phyloP scores from a whole-genome alignment of 129 eudicot species.

The Dittrichia graveolens region DNA sequence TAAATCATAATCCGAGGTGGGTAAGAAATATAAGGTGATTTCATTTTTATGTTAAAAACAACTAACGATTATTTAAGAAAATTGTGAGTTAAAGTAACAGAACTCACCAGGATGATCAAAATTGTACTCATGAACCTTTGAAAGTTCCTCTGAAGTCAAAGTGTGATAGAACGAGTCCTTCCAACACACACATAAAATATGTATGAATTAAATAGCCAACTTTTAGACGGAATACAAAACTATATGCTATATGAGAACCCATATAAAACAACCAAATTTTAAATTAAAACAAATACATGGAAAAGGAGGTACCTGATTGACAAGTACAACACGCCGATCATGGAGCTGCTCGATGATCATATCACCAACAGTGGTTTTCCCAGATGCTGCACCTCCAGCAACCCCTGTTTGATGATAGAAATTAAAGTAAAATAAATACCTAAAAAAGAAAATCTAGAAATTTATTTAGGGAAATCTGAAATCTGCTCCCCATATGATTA shows the following conservation, averaged over 20 bases:
- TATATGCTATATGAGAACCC: not conserved
- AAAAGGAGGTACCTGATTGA: constrained; percentile 63
- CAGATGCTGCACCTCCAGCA: constrained; percentile 95
- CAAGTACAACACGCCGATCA: constrained; percentile 95
- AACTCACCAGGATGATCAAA: constrained; percentile 95
- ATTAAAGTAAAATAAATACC: not conserved
- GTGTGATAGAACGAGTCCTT: constrained; percentile 96
- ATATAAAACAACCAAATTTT: not conserved
- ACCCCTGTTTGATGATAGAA: constrained; percentile 56
- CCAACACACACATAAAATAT: constrained; percentile 35
- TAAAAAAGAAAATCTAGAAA: not conserved
- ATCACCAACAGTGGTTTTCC: constrained; percentile 88
- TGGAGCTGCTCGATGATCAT: constrained; percentile 90
- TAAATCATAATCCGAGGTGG: too few species aligned
- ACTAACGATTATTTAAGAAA: not conserved
- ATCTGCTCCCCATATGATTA: not conserved
- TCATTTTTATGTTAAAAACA: too few species aligned
- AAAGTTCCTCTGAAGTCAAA: constrained; percentile 75
- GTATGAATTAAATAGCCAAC: constrained; percentile 47
- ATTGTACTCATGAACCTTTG: constrained; percentile 84
- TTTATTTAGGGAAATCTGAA: not conserved
- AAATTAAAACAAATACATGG: not conserved
- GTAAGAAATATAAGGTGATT: too few species aligned
- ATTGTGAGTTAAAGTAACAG: constrained; percentile 11
- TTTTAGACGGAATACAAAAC: constrained; percentile 14